phyloP scores from a whole-genome alignment of 2,329 filamentous ascomycete genomes.

The Xylaria multiplex region DNA sequence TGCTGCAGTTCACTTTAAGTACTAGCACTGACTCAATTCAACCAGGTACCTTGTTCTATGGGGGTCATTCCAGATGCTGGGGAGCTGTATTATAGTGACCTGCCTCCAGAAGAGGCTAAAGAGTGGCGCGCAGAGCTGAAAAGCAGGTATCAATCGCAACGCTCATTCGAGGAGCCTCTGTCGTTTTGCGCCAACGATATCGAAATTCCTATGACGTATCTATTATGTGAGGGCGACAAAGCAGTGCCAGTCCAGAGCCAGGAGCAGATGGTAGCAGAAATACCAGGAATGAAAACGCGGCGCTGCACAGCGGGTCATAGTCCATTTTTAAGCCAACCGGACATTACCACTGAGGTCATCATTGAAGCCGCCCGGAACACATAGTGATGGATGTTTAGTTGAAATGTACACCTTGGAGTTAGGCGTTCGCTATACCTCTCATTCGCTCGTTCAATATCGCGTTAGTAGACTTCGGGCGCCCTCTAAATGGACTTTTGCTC shows the following conservation, averaged over 20 bases:
- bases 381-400: not conserved
- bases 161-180: conserved; percentile 26
- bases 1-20: too few species aligned
- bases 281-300: conserved; percentile 23
- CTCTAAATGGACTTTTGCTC: not conserved
- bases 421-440: not conserved
- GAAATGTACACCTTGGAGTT: not conserved
- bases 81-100: conserved; percentile 26
- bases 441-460: not conserved
- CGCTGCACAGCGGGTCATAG: conserved; percentile 29
- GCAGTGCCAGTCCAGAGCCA: conserved; percentile 20
- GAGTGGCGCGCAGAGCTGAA: conserved; percentile 14
- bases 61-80: conserved; percentile 5
- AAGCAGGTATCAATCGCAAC: conserved; percentile 23
- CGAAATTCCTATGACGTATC: conserved; percentile 27
- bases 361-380: conserved; percentile 12
- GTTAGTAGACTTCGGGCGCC: not conserved
- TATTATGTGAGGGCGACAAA: conserved; percentile 24
- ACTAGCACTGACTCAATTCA: not conserved
- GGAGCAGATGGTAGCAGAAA: conserved; percentile 17
- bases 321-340: conserved; percentile 29
- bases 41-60: conserved; percentile 8
- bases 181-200: conserved; percentile 27
- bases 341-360: conserved; percentile 22
- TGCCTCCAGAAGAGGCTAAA: conserved; percentile 19